phyloP scores from a whole-genome alignment of 345 rosid genomes.

The Sapria himalayana region DNA sequence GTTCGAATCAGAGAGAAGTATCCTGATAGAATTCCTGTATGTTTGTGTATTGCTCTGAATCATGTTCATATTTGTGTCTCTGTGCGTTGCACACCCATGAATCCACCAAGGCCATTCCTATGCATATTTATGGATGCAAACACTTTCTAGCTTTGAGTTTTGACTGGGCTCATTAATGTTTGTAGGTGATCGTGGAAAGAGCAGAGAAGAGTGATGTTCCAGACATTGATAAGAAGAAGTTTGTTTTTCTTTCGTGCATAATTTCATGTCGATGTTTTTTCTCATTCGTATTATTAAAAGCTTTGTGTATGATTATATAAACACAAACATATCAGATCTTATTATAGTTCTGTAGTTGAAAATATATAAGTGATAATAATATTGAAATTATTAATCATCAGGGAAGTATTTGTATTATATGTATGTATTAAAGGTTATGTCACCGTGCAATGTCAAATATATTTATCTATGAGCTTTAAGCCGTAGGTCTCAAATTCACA shows the following conservation, averaged over 20 bases:
- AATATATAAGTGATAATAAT: too few species aligned
- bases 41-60: conserved; percentile 5
- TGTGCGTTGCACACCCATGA: not conserved
- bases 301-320: too few species aligned
- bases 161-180: conserved; percentile 2
- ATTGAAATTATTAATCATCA: too few species aligned
- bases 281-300: not conserved
- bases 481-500: too few species aligned
- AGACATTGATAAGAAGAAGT: conserved; percentile 94
- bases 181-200: conserved; percentile 83
- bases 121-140: not conserved
- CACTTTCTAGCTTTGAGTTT: not conserved
- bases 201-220: conserved; percentile 92
- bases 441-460: too few species aligned
- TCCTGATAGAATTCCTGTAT: conserved; percentile 88
- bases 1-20: conserved; percentile 86
- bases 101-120: not conserved
- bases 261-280: not conserved
- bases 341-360: too few species aligned
- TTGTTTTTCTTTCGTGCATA: conserved; percentile 5
- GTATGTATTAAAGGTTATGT: too few species aligned
- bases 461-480: too few species aligned
- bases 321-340: too few species aligned
- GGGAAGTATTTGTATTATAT: too few species aligned
- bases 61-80: not conserved